A percentile compares a stretch with the other conserved stretches of the same genome.
phyloP scores from a whole-genome alignment of 345 rosid species.

The Xanthoceras sorbifolium region DNA sequence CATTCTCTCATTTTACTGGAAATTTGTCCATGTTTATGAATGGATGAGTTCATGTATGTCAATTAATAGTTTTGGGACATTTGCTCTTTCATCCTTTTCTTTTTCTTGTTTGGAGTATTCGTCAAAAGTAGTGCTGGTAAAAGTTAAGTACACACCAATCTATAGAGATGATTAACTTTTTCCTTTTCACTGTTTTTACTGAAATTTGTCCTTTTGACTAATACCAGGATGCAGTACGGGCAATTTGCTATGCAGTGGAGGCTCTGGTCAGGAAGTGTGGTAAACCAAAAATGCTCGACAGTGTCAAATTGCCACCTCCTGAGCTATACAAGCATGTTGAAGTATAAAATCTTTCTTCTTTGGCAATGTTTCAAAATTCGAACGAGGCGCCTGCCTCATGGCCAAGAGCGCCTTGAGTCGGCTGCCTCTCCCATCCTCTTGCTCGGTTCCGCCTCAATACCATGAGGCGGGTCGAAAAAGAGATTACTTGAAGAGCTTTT shows the following conservation, averaged over 20 bases:
- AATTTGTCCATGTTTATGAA: neutral
- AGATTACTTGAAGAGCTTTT: too few species aligned
- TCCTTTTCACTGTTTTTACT: slow-evolving; percentile 13
- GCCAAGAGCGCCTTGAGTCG: too few species aligned
- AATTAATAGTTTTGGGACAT: neutral
- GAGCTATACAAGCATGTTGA: slow-evolving; percentile 83
- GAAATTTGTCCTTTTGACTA: slow-evolving; percentile 11
- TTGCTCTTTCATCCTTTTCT: neutral
- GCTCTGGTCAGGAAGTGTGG: slow-evolving; percentile 77
- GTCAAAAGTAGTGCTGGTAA: neutral
- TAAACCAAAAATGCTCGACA: slow-evolving; percentile 86
- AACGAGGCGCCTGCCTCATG: too few species aligned
- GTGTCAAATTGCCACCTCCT: slow-evolving; percentile 87
- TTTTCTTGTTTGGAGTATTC: neutral
- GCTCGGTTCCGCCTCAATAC: too few species aligned
- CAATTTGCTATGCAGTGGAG: slow-evolving; percentile 76
- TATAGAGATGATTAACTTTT: slow-evolving; percentile 14
- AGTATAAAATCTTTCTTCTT: slow-evolving; percentile 48
- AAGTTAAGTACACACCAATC: neutral
- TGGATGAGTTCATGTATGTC: neutral
- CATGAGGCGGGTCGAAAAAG: too few species aligned
- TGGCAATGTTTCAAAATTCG: too few species aligned
- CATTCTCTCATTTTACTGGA: neutral
- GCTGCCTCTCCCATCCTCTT: too few species aligned
- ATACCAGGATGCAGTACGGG: slow-evolving; percentile 83